A percentile compares a stretch with the other conserved stretches of the same genome.
Evolutionary conservation across 2,329 filamentous ascomycete genomes (phyloP).

Genomic region (Fusarium albidum): DNA sequence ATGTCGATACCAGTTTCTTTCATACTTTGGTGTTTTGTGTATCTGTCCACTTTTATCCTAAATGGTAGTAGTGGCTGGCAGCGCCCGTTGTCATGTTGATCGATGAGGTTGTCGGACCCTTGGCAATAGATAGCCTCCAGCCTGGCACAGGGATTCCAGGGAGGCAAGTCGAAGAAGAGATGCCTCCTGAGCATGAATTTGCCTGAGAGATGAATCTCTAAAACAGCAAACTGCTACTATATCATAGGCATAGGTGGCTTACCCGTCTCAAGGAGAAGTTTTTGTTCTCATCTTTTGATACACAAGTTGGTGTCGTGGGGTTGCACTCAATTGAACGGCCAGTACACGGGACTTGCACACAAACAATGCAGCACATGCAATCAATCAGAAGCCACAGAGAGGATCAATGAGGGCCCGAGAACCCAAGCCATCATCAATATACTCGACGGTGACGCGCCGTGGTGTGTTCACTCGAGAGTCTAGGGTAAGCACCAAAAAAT

Average conservation of each 20-base stretch:
- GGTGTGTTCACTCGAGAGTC: slow-evolving; percentile 4
- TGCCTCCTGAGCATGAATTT: too few relatives aligned
- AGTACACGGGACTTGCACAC: too few relatives aligned
- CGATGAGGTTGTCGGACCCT: background rate
- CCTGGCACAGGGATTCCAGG: too few relatives aligned
- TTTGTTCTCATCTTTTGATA: too few relatives aligned
- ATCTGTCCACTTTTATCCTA: slow-evolving; percentile 18
- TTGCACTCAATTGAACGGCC: too few relatives aligned
- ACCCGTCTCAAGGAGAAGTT: too few relatives aligned
- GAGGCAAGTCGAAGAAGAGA: too few relatives aligned
- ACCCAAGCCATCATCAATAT: background rate
- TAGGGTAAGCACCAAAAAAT: slow-evolving; percentile 28
- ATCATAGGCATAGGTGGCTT: too few relatives aligned
- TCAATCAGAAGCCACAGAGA: background rate
- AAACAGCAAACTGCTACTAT: too few relatives aligned
- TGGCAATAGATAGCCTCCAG: too few relatives aligned
- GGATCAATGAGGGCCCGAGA: background rate
- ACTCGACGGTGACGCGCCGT: slow-evolving; percentile 10
- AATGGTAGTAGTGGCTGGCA: slow-evolving; percentile 1
- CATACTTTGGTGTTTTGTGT: slow-evolving; percentile 24
- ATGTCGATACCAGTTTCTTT: slow-evolving; percentile 34
- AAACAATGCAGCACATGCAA: background rate
- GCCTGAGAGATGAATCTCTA: too few relatives aligned
- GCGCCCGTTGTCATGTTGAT: background rate
- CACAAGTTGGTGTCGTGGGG: too few relatives aligned